Evolutionary conservation across 2,329 filamentous ascomycete genomes (phyloP), one percentile per base, ranked within the genome.

Genomic region (Dactylonectria macrodidyma): DNA sequence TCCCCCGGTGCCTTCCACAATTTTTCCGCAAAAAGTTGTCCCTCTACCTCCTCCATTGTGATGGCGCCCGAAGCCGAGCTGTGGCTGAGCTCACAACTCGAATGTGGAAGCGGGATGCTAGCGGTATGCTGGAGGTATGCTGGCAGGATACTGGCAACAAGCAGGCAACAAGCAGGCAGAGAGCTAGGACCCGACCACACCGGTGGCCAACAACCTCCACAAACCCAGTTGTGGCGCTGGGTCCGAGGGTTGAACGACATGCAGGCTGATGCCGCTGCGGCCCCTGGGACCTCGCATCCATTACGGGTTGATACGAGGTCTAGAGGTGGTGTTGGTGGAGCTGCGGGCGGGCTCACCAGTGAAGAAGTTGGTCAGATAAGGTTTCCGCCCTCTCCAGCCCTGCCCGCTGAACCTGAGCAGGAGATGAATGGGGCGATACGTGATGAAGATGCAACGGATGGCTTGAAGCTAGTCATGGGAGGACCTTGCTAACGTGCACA

Each of bases 21-120:
- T 10, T 47, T 54, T 34, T 30, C 51, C 9, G 30, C 51, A n/a
- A 14, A 54, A 34, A 6, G 14, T 54, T 54, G 14, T 22, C 26
- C 16, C 30, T 54, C 51, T 34, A 36, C 51, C 51, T 54, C 51
- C 30, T 54, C 51, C 51, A 24, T 33, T 19, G 51, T 38, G 6
- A 54, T 47, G 14, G 38, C 3, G 38, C 12, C 14, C 2, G 38
- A 16, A n/a, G 14, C 14, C 38, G 38, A 44, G 38, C 12, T 44
- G 12, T 44, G 38, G 14, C 38, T 16, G 38, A 44, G 14, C 38
- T 44, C 38, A 44, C 38, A 44, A 16, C 14, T 44, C 14, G 38
- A 44, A 44, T 44, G 38, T 44, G 38, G 14, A 44, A 44, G 14
- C 8, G 36, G 8, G 8, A 41, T 41, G 36, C 36, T 16, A 41